Evolutionary conservation across 331 rosid species (phyloP).

Genomic region (Pyrus hybrid): DNA sequence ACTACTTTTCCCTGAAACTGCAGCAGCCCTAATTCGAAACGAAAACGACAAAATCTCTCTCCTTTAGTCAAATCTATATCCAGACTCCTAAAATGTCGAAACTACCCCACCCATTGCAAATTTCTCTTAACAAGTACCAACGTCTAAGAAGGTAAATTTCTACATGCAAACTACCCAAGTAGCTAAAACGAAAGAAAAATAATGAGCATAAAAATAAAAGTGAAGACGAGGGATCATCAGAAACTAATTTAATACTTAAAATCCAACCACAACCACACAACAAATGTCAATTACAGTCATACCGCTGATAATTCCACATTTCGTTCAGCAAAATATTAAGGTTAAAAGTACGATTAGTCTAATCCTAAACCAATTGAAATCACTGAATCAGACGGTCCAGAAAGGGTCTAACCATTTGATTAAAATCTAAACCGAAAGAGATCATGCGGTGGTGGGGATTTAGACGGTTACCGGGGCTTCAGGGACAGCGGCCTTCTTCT

Average conservation of each 20-base stretch:
- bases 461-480: not conserved
- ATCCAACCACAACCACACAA: not conserved
- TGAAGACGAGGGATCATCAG: not conserved
- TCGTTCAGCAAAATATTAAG: not conserved
- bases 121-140: too few species aligned
- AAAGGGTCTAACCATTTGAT: not conserved
- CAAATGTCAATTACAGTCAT: not conserved
- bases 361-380: not conserved
- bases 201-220: not conserved
- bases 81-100: not conserved
- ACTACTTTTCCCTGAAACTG: not conserved
- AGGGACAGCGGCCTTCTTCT: conserved; percentile 3
- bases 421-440: not conserved
- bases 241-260: not conserved
- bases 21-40: not conserved
- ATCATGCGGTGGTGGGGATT: not conserved
- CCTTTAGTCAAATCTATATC: not conserved
- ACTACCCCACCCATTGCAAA: not conserved
- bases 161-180: too few species aligned
- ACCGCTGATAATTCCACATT: not conserved
- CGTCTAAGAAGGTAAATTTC: too few species aligned
- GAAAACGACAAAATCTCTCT: not conserved
- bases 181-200: too few species aligned
- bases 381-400: too few species aligned
- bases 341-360: not conserved